Evolutionary conservation across 1,284 basidiomycete species (phyloP).

Genomic region (Sporisorium iseilematis-ciliati): DNA sequence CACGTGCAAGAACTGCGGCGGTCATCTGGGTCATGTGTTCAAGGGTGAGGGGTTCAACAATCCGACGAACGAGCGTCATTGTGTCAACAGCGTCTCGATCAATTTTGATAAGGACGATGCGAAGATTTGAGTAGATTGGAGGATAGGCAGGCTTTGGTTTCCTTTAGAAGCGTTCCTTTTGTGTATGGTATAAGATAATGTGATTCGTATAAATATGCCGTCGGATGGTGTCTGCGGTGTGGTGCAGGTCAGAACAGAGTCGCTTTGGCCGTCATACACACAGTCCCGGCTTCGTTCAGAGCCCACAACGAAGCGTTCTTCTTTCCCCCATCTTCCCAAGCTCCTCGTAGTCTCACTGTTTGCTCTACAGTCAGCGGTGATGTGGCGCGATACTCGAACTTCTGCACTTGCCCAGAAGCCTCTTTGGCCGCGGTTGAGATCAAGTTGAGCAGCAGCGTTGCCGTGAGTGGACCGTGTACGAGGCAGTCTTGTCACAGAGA

Average conservation of each 20-base stretch:
- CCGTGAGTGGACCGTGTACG: constrained; percentile 60
- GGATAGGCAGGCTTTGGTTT: neutral
- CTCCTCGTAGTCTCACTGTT: constrained; percentile 32
- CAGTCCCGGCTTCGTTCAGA: constrained; percentile 38
- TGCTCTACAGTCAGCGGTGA: constrained; percentile 48
- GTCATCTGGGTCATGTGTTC: constrained; percentile 94
- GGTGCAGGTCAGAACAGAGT: constrained; percentile 10
- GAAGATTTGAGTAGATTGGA: constrained; percentile 32
- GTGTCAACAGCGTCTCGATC: constrained; percentile 87
- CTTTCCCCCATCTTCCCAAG: constrained; percentile 22
- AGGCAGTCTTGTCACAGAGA: constrained; percentile 36
- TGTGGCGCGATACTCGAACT: constrained; percentile 54
- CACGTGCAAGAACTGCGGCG: constrained; percentile 81
- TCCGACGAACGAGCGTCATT: constrained; percentile 77
- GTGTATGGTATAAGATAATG: too few relatives aligned
- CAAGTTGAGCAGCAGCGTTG: constrained; percentile 49
- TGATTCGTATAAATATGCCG: too few relatives aligned
- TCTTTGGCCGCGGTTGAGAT: constrained; percentile 9
- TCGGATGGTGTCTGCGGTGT: neutral
- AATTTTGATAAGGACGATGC: constrained; percentile 78
- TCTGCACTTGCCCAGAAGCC: constrained; percentile 13
- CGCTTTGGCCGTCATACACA: constrained; percentile 47
- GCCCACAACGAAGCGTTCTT: constrained; percentile 37
- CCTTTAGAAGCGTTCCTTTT: neutral
- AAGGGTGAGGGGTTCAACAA: constrained; percentile 79